Evolutionary conservation across 352 stramenopile genomes (phyloP), one percentile per base, ranked within the genome.

Genomic region (Globisporangium solare): DNA sequence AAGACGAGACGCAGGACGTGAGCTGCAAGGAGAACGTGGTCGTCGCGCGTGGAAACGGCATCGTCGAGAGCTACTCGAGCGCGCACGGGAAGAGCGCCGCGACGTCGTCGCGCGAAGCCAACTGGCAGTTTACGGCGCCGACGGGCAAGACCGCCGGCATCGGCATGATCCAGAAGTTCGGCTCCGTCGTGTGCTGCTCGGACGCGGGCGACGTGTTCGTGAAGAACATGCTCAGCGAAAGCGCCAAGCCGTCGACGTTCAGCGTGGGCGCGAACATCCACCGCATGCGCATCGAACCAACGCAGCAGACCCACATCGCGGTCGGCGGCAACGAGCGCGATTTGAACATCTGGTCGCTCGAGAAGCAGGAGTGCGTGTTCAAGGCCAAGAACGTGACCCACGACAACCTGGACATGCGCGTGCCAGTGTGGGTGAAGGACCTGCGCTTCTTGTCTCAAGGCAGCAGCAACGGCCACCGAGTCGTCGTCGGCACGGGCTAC

Each of bases 371-470:
- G 45, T 27, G 70, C 6, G 59, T 92, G 40, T 96, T 95, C 61
- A 82, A 77, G 48, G 86, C 76, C 60, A 92, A 93, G 68, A 96
- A 96, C 66, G 78, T 96, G 14, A 77, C 77, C 35, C 78, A 93
- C 54, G 85, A 96, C 65, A 90, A 90, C 56, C 70, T 96, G 10
- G 77, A 95, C 54, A 89, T 96, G 74, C 76, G 83, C 17, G 82
- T 95, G 51, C 88, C 88, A n/a, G 80, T 96, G 61, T 96, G 84
- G 83, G 79, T 96, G 37, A 92, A 88, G 27, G 86, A 92, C 50
- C 56, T 95, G 22, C 64, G 66, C 0, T 93, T 91, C 43, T 47
- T 91, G 42, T 79, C 71, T 10, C 63, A 62, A 17, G 83, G 76
- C 24, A 78, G 35, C 32, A 92, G 77, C 60, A 89, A 89, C 47